phyloP scores from a whole-genome alignment of 352 stramenopile species.

The Globisporangium middletonii region DNA sequence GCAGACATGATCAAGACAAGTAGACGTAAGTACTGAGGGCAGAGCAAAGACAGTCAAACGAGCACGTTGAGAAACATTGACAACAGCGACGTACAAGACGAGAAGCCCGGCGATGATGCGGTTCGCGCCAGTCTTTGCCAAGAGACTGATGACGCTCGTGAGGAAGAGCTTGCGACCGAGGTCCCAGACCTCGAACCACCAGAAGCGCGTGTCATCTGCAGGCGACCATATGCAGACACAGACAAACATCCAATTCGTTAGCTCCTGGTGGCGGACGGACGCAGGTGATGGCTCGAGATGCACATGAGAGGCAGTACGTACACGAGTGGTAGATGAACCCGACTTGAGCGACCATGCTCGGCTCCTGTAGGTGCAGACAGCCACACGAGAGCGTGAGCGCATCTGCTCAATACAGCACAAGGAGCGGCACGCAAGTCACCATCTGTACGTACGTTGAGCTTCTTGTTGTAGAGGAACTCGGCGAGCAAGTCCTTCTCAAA shows the following conservation, averaged over 20 bases:
- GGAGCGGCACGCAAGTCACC: not conserved
- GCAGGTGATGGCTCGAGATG: no score
- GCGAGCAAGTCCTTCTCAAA: constrained; percentile 49
- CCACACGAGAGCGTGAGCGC: not conserved
- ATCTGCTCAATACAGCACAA: no score
- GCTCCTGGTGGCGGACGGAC: not conserved
- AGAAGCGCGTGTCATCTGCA: constrained; percentile 60
- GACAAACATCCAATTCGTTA: not conserved
- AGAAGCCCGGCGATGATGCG: constrained; percentile 64
- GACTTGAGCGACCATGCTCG: constrained; percentile 66
- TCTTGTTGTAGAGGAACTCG: constrained; percentile 51
- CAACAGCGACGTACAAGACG: constrained; percentile 60
- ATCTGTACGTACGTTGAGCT: constrained; percentile 30
- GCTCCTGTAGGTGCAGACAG: constrained; percentile 26
- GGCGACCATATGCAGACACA: no score
- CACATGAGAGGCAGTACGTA: constrained; percentile 13
- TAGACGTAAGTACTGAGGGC: not conserved
- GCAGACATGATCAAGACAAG: not conserved
- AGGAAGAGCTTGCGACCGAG: constrained; percentile 65
- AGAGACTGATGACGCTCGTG: constrained; percentile 56
- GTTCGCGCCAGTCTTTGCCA: constrained; percentile 60
- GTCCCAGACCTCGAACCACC: constrained; percentile 80
- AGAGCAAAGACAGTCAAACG: not conserved
- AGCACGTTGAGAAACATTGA: not conserved
- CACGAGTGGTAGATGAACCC: constrained; percentile 79